Evolutionary conservation across 768 basidiomycete genomes (phyloP).

Genomic region (Lactifluus rugatus): DNA sequence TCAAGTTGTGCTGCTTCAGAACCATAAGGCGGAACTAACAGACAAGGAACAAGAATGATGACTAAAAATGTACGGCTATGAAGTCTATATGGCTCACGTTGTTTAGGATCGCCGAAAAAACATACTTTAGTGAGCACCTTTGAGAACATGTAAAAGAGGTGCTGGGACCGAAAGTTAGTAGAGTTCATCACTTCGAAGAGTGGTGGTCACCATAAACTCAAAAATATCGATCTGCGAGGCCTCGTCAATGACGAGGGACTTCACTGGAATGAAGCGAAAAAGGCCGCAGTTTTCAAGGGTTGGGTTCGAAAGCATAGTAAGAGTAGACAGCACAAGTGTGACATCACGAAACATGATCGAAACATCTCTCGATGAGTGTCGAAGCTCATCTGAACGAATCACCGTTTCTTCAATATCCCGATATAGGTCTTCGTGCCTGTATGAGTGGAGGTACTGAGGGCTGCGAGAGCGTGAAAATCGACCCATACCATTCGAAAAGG

Average conservation of each 20-base stretch:
- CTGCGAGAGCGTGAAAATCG: not conserved
- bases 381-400: conserved; percentile 33
- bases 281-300: conserved; percentile 27
- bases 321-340: conserved; percentile 36
- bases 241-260: conserved; percentile 46
- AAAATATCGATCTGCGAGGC: conserved; percentile 42
- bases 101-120: conserved; percentile 46
- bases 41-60: not conserved
- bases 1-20: conserved; percentile 32
- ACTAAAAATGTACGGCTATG: not conserved
- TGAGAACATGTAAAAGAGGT: conserved; percentile 35
- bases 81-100: conserved; percentile 30
- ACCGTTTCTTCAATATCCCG: conserved; percentile 28
- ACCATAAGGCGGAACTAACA: conserved; percentile 44
- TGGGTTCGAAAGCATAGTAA: conserved; percentile 43
- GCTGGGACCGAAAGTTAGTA: conserved; percentile 25
- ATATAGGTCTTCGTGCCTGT: conserved; percentile 46
- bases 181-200: not conserved
- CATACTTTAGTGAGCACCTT: conserved; percentile 34
- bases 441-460: not conserved
- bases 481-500: conserved; percentile 23
- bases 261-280: conserved; percentile 33
- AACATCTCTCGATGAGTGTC: conserved; percentile 22
- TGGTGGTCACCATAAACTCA: conserved; percentile 36
- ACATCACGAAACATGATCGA: conserved; percentile 25